Percentiles rank a stretch among this genome's conserved stretches.
Evolutionary conservation across 2,329 filamentous ascomycete genomes (phyloP).

Genomic region (Alternaria brassicae): DNA sequence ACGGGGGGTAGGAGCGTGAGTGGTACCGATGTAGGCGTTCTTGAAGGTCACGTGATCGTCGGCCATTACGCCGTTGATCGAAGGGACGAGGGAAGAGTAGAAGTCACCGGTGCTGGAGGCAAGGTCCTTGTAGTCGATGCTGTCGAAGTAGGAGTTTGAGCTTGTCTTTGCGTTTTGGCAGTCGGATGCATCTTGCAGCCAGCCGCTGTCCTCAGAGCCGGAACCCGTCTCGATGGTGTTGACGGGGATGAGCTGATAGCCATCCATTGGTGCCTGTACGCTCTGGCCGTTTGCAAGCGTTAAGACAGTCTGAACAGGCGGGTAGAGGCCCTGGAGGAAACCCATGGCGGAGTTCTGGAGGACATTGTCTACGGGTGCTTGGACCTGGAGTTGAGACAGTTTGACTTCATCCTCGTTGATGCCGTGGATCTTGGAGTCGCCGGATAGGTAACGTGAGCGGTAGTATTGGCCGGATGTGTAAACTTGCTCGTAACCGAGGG

Average conservation of each 20-base stretch:
- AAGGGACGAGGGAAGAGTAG: slow-evolving; percentile 60
- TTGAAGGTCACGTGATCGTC: slow-evolving; percentile 61
- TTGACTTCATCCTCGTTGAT: slow-evolving; percentile 72
- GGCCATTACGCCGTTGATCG: slow-evolving; percentile 61
- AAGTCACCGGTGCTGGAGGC: slow-evolving; percentile 60
- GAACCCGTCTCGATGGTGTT: slow-evolving; percentile 65
- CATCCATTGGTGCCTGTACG: slow-evolving; percentile 72
- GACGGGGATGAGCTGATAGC: slow-evolving; percentile 85
- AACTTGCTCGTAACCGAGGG: slow-evolving; percentile 79
- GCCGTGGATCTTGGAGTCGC: slow-evolving; percentile 68
- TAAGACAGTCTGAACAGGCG: slow-evolving; percentile 67
- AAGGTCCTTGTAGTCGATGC: slow-evolving; percentile 57
- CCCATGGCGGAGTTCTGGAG: slow-evolving; percentile 80
- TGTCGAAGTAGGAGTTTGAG: slow-evolving; percentile 66
- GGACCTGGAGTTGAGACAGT: slow-evolving; percentile 73
- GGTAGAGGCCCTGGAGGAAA: slow-evolving; percentile 88
- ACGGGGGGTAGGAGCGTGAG: neutral
- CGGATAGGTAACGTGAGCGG: slow-evolving; percentile 74
- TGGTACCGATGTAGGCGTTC: slow-evolving; percentile 69
- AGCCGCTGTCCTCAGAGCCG: slow-evolving; percentile 64
- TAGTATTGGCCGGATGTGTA: slow-evolving; percentile 77
- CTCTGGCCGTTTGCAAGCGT: slow-evolving; percentile 73
- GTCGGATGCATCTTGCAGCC: slow-evolving; percentile 65
- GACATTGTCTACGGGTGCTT: slow-evolving; percentile 76
- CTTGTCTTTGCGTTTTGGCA: slow-evolving; percentile 64